Conservation (phyloP, 495 filamentous ascomycete species). For the Tuber umbilicatum region DNA sequence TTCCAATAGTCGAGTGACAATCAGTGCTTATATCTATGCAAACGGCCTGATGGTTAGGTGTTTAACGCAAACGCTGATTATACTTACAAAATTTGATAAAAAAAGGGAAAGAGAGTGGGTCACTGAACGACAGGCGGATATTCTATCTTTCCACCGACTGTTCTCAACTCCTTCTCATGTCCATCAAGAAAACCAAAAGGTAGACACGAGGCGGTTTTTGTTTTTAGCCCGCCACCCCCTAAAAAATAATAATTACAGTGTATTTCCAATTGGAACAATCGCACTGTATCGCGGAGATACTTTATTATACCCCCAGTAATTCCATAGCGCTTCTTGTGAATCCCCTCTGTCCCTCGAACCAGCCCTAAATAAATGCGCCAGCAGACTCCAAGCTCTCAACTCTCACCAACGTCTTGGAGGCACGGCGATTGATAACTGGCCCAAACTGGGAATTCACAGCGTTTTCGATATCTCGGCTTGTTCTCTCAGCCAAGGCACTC, state of each 20-base stretch:
- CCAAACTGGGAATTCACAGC: constrained; percentile 35
- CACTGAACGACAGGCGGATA: not conserved
- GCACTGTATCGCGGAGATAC: not conserved
- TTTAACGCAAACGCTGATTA: not conserved
- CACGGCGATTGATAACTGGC: constrained; percentile 17
- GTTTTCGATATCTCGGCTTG: constrained; percentile 31
- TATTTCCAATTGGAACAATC: not conserved
- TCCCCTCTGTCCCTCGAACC: not conserved
- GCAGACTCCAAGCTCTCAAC: not conserved
- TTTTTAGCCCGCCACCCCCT: not conserved
- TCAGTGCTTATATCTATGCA: not conserved
- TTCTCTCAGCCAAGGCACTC: constrained; percentile 28
- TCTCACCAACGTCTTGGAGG: not conserved
- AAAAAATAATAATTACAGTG: not conserved
- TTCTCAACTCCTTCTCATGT: not conserved
- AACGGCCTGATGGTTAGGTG: not conserved
- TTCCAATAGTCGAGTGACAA: not conserved
- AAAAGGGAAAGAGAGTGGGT: not conserved
- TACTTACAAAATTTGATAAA: not conserved
- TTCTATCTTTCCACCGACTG: not conserved
- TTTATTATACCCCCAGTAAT: not conserved
- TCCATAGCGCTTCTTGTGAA: not conserved
- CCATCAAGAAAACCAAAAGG: not conserved
- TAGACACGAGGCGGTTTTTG: not conserved
- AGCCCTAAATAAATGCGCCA: not conserved